Base-by-base conservation (phyloP, 176 grass and related monocot genomes). In the Coix lacrymajobi region DNA sequence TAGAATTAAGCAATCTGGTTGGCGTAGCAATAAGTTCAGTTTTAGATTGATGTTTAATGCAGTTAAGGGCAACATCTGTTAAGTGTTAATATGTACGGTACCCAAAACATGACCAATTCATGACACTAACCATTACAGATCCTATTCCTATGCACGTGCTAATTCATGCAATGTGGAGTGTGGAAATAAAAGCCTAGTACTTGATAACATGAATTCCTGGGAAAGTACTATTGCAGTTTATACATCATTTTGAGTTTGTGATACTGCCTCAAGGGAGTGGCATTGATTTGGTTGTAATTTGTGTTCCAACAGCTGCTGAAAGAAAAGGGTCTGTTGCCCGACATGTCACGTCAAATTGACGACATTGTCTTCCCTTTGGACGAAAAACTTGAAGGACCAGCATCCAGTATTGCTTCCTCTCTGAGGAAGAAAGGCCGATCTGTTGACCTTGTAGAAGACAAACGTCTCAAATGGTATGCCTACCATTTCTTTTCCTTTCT, bases 321-420 rank as follows among this genome's bases (percentile, higher is more conserved):
- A 75, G 92, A 98, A 62, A 97, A 94, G 82, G 88, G 71, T 16
- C 75, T 94, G 49, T 74, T 93, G 71, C 92, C 92, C 81, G 86
- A 88, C 81, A 69, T 92, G 48, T 62, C 64, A n/a, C 88, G 81
- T 30, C 90, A 92, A 66, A 87, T 92, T 68, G 95, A 97, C 54
- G 92, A 94, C 81, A 88, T 97, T 75, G 84, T 92, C 20, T 92
- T 92, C 66, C 90, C 90, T 17, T 86, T 98, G 87, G 95, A 94
- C 40, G 86, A 86, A 81, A 88, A 81, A 62, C 91, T 98, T 66
- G 86, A 91, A 54, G 88, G 86, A 31, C 78, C 84, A 20, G 92
- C 95, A 73, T 98, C 88, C 2, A 91, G 26, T 69, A 64, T 91
- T 73, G 84, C 84, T 78, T 89, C 92, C 28, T 88, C 86, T 81